phyloP scores from a whole-genome alignment of 495 filamentous ascomycete species.

The Aspergillus wentii region DNA sequence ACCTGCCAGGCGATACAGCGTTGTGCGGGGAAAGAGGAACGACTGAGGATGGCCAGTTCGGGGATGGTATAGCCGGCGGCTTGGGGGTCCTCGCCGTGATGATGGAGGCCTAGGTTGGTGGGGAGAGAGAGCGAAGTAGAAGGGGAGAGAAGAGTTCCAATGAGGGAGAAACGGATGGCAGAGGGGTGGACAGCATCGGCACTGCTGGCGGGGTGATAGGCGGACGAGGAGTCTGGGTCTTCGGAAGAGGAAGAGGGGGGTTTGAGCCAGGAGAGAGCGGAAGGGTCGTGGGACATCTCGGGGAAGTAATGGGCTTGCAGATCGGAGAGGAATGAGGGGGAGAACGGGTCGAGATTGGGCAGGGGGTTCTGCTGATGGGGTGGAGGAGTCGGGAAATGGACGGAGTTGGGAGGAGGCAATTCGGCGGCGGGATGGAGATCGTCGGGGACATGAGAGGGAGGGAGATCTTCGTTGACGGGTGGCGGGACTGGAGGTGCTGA shows the following conservation, averaged over 20 bases:
- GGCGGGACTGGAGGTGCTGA: slow-evolving; percentile 22
- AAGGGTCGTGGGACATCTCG: slow-evolving; percentile 73
- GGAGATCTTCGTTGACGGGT: slow-evolving; percentile 28
- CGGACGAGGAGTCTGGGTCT: slow-evolving; percentile 44
- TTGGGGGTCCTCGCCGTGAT: slow-evolving; percentile 89
- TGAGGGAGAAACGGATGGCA: slow-evolving; percentile 83
- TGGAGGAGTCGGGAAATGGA: slow-evolving; percentile 60
- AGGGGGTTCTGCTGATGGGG: slow-evolving; percentile 34
- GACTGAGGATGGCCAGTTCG: slow-evolving; percentile 75
- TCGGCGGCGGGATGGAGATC: slow-evolving; percentile 42
- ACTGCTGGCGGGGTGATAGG: slow-evolving; percentile 72
- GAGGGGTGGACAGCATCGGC: slow-evolving; percentile 64
- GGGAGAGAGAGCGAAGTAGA: slow-evolving; percentile 66
- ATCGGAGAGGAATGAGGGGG: slow-evolving; percentile 73
- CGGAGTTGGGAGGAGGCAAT: slow-evolving; percentile 29
- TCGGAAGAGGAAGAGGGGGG: slow-evolving; percentile 57
- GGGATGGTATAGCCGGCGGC: slow-evolving; percentile 92
- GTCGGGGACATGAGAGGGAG: slow-evolving; percentile 25
- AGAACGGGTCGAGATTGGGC: slow-evolving; percentile 75
- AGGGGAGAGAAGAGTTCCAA: slow-evolving; percentile 71
- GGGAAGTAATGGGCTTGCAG: slow-evolving; percentile 94
- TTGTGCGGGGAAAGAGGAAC: slow-evolving; percentile 80
- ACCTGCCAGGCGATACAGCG: slow-evolving; percentile 90
- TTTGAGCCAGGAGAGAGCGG: slow-evolving; percentile 85
- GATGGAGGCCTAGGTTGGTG: slow-evolving; percentile 74